A percentile compares a stretch with the other conserved stretches of the same genome.
phyloP scores from a whole-genome alignment of 2,329 filamentous ascomycete genomes.

The Xylariaceae sp. region DNA sequence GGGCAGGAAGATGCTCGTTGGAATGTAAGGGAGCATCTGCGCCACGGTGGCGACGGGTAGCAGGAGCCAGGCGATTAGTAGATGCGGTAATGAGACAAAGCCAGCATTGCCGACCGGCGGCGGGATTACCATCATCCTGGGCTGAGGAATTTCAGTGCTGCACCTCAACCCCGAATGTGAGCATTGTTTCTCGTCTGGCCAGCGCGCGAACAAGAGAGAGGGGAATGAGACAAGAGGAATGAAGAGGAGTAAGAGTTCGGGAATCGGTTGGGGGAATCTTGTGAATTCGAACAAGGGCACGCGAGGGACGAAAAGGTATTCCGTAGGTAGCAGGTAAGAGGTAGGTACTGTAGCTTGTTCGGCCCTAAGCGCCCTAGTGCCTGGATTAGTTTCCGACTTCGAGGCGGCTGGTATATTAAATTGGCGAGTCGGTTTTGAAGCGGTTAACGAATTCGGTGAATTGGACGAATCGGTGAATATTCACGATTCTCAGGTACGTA shows the following conservation, averaged over 20 bases:
- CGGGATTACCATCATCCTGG: constrained; percentile 24
- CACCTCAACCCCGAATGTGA: constrained; percentile 21
- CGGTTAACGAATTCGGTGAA: not conserved
- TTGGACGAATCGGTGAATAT: not conserved
- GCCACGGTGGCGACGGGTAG: constrained; percentile 30
- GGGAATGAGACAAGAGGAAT: constrained; percentile 4
- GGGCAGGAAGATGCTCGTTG: constrained; percentile 64
- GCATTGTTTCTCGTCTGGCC: constrained; percentile 22
- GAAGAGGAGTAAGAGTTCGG: not conserved
- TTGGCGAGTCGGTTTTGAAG: not conserved
- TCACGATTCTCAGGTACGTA: not conserved
- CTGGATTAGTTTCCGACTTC: not conserved
- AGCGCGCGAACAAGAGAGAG: not conserved
- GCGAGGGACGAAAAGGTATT: too few species aligned
- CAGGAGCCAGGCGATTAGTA: constrained; percentile 19
- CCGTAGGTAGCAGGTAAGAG: not conserved
- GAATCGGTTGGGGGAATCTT: too few species aligned
- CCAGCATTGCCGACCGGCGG: constrained; percentile 23
- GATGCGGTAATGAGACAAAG: constrained; percentile 17
- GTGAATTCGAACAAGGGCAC: too few species aligned
- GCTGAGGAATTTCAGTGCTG: constrained; percentile 25
- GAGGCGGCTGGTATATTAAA: not conserved
- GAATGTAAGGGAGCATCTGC: constrained; percentile 65
- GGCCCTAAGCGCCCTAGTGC: not conserved
- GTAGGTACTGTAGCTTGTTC: constrained; percentile 3